Percentiles rank a stretch among this genome's conserved stretches.
phyloP scores from a whole-genome alignment of 176 grass and related monocot species.

The Eleusine coracana region DNA sequence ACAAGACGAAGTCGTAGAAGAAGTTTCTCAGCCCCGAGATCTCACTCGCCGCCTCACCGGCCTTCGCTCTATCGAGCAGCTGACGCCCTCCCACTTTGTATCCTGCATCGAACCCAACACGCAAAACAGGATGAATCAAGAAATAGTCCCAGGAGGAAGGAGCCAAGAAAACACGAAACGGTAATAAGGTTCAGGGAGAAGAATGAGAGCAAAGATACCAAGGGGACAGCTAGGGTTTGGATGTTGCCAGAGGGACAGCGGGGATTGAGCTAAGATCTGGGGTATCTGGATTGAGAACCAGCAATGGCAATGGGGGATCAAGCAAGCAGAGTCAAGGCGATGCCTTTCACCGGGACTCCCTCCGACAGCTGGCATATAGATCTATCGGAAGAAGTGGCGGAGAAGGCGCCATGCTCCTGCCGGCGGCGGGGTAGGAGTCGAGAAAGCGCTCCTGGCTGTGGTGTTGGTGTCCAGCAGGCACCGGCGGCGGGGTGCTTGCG shows the following conservation, averaged over 20 bases:
- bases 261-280: not conserved
- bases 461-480: too few relatives aligned
- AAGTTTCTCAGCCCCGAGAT: not conserved
- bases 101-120: not conserved
- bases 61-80: not conserved
- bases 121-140: not conserved
- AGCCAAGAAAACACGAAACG: not conserved
- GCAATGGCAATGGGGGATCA: not conserved
- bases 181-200: not conserved
- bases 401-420: too few relatives aligned
- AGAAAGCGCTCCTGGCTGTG: too few relatives aligned
- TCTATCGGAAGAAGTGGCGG: not conserved
- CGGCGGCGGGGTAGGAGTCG: too few relatives aligned
- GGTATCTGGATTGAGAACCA: not conserved
- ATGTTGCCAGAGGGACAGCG: not conserved
- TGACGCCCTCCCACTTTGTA: not conserved
- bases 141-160: too few relatives aligned
- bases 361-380: not conserved
- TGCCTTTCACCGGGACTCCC: not conserved
- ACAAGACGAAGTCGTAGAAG: not conserved
- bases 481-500: too few relatives aligned
- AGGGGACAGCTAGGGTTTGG: not conserved
- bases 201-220: not conserved
- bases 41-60: not conserved
- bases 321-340: not conserved